Evolutionary conservation across 73 alveolate genomes (phyloP), one percentile per base, ranked within the genome.

Genomic region (Stentor roeselii): DNA sequence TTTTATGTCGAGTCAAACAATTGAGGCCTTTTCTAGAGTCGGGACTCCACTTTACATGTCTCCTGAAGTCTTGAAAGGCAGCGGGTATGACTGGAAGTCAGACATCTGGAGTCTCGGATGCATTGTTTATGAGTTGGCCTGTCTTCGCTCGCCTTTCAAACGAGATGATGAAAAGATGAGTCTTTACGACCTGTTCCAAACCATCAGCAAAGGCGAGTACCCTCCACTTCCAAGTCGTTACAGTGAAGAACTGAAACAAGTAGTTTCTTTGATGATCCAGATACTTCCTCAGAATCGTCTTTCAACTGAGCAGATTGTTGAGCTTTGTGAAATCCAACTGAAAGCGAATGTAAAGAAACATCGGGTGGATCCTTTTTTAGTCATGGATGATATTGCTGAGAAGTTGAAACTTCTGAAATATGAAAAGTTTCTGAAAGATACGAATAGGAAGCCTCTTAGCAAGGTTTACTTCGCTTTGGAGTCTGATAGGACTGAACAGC

Each of bases 31-130:
- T 75, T 94, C 99, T 21, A 84, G 97, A 84, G 99, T 97, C 3
- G 99, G 99, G 27, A 97, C 99, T 3, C 99, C 99, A 6, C 90
- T 97, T 37, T 97, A 97, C 84, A 97, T 59, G 91, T 87, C 75
- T 61, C 90, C 91, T 59, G 90, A 80, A 42, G 87, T 80, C 6
- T 50, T 80, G 27, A 89, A 94, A 60, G 98, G 98, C 3, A 94
- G 89, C 58, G 99, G 99, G 39, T 97, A 97, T 89, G 99, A 97
- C 84, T 95, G 95, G 88, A 96, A 97, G 87, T 88, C 98, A 76
- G 99, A 97, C 88, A 96, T 93, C 60, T 97, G 99, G 99, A 84
- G 95, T 84, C 78, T 97, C n/a, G 99, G 99, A 30, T 97, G 99
- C 88, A 94, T 97, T 3, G 88, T 93, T 3, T 97, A 97, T 92